Conservation (phyloP, 352 stramenopile species). For the Phytophthora syringae region DNA sequence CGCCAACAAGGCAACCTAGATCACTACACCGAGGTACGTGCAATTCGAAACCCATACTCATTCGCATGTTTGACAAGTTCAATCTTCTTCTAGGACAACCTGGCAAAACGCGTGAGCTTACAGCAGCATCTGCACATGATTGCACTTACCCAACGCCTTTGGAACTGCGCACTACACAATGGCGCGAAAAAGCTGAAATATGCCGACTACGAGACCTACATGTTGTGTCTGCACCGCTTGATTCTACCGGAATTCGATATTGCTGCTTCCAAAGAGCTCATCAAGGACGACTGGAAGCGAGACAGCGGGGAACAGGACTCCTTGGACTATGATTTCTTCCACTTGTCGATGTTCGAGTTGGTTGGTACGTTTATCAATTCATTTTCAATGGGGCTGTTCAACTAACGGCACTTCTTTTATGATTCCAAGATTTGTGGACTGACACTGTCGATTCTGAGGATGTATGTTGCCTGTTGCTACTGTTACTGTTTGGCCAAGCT, state of each 20-base stretch:
- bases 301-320: constrained; percentile 56
- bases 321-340: constrained; percentile 77
- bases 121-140: constrained; percentile 70
- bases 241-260: constrained; percentile 83
- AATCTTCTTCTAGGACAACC: constrained; percentile 49
- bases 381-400: not conserved
- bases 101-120: constrained; percentile 67
- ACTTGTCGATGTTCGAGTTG: constrained; percentile 86
- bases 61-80: not conserved
- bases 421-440: constrained; percentile 60
- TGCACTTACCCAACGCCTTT: constrained; percentile 75
- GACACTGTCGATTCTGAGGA: constrained; percentile 70
- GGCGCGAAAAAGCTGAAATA: constrained; percentile 42
- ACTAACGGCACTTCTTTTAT: not conserved
- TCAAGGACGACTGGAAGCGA: constrained; percentile 75
- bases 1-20: constrained; percentile 76
- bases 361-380: constrained; percentile 50
- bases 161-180: constrained; percentile 57
- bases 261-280: constrained; percentile 59
- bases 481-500: not conserved
- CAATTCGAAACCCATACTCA: not conserved
- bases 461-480: constrained; percentile 40
- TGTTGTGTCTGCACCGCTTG: constrained; percentile 77
- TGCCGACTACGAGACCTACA: constrained; percentile 68
- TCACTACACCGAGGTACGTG: constrained; percentile 69